Evolutionary conservation across 352 stramenopile genomes (phyloP).

Genomic region (Globisporangium spinosum): DNA sequence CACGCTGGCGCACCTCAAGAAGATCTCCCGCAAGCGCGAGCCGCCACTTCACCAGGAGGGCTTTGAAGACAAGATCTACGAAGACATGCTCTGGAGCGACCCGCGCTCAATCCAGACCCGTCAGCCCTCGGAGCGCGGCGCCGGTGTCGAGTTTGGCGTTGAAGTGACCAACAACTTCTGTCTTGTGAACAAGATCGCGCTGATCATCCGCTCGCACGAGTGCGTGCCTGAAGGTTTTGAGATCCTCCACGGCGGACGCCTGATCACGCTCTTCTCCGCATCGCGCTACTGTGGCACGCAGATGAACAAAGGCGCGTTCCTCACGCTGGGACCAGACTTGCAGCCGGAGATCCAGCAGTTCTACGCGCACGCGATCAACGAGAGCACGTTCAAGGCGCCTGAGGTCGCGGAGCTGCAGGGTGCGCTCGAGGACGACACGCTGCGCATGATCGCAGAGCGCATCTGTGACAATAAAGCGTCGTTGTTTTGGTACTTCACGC

Average conservation of each 20-base stretch:
- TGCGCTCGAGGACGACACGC: conserved; percentile 82
- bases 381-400: conserved; percentile 69
- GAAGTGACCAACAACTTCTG: conserved; percentile 94
- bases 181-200: conserved; percentile 88
- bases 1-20: conserved; percentile 86
- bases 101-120: conserved; percentile 72
- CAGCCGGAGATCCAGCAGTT: conserved; percentile 94
- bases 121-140: conserved; percentile 83
- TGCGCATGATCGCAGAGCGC: conserved; percentile 92
- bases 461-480: conserved; percentile 91
- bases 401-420: conserved; percentile 74
- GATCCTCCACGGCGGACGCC: conserved; percentile 80
- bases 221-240: conserved; percentile 91
- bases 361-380: conserved; percentile 86
- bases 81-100: conserved; percentile 93
- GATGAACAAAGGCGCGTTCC: conserved; percentile 92
- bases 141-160: conserved; percentile 90
- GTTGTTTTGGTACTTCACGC: conserved; percentile 93
- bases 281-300: conserved; percentile 91
- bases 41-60: conserved; percentile 83
- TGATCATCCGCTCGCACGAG: conserved; percentile 93
- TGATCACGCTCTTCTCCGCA: conserved; percentile 92
- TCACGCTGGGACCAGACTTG: conserved; percentile 88
- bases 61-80: conserved; percentile 92
- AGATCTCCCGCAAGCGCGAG: conserved; percentile 90